Base-by-base conservation (phyloP, 768 basidiomycete species). In the Terana coerulea region DNA sequence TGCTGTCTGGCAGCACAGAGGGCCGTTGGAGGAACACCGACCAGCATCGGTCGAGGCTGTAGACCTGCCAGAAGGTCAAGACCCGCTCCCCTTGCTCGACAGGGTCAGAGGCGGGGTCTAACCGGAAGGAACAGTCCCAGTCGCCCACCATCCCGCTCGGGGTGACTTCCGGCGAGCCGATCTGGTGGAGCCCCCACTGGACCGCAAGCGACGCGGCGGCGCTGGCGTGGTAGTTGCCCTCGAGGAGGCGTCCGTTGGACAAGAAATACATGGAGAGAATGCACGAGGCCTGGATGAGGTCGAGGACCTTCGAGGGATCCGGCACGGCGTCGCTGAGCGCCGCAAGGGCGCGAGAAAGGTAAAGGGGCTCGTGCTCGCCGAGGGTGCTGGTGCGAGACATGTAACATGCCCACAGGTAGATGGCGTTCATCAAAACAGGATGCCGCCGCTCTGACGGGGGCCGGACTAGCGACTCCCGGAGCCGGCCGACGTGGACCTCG, bases 391-490 rank as follows among this genome's bases (percentile, higher is more conserved):
- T 83, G 19, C 86, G 76, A 9, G 89, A 88, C 34, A 91, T 75
- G 63, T 85, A 88, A 65, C 88, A 91, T 1, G 87, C 84, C 84
- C 88, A 90, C 6, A 91, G 78, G 63, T 83, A 91, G 61, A 91
- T 84, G 54, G 88, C 77, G 61, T 90, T 88, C 75, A 90, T 80
- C 12, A 92, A 75, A 48, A 77, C 80, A 8, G 89, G 83, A 60
- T 91, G 89, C 17, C 81, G 81, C 49, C 86, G 86, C 51, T 87
- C 81, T 41, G 76, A 58, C 3, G 64, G 48, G 14, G 83, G 77
- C 5, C 74, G 71, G 37, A 68, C 70, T 35, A 90, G 69, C 29
- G 81, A 81, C 42, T 85, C 82, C 28, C 83, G 72, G 41, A 91
- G 71, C 40, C 77, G 77, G 15, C 78, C 81, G 64, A 84, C 80